Percentiles rank a stretch among this genome's conserved stretches.
These are phyloP conservation scores for Dendrocalamus latiflorus DNA, from an alignment of 202 grass and related monocot species.

Conservation along the genomic window DNA sequence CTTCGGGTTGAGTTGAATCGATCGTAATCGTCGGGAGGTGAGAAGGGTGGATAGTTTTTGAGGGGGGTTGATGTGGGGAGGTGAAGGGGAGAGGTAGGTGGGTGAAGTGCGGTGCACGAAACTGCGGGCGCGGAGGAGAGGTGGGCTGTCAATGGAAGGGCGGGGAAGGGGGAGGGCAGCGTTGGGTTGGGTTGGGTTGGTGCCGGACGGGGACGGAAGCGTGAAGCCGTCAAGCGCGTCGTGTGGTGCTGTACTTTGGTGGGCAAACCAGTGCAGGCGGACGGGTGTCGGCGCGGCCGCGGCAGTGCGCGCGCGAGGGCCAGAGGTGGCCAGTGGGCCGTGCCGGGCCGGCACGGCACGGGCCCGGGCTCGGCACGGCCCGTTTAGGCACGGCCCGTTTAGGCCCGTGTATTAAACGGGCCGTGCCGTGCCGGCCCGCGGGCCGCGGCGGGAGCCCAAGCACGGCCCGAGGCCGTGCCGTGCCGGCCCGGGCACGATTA, in stretches of 20 bases:
- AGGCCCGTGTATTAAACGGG: too few species aligned
- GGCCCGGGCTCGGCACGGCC: too few species aligned
- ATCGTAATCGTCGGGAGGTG: not conserved
- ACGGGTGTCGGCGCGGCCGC: too few species aligned
- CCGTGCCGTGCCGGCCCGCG: too few species aligned
- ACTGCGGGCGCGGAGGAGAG: slow-evolving; percentile 27
- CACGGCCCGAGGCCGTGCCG: too few species aligned
- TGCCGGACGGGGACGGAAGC: slow-evolving; percentile 41
- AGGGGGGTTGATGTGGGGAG: not conserved
- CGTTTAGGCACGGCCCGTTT: too few species aligned
- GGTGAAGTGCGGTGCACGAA: slow-evolving; percentile 60
- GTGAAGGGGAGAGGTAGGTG: slow-evolving; percentile 10
- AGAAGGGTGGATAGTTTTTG: slow-evolving; percentile 13
- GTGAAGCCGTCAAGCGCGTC: slow-evolving; percentile 17
- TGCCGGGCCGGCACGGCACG: too few species aligned
- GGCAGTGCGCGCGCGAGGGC: too few species aligned
- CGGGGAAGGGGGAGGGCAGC: not conserved
- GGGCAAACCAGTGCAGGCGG: not conserved
- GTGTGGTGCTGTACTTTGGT: not conserved
- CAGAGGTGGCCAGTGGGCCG: too few species aligned
- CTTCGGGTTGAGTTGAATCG: not conserved
- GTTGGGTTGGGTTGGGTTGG: slow-evolving; percentile 29
- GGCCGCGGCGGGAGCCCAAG: too few species aligned
- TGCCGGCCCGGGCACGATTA: too few species aligned
- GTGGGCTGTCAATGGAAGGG: not conserved